Conservation (phyloP, 768 basidiomycete genomes). For the Russula compacta region DNA sequence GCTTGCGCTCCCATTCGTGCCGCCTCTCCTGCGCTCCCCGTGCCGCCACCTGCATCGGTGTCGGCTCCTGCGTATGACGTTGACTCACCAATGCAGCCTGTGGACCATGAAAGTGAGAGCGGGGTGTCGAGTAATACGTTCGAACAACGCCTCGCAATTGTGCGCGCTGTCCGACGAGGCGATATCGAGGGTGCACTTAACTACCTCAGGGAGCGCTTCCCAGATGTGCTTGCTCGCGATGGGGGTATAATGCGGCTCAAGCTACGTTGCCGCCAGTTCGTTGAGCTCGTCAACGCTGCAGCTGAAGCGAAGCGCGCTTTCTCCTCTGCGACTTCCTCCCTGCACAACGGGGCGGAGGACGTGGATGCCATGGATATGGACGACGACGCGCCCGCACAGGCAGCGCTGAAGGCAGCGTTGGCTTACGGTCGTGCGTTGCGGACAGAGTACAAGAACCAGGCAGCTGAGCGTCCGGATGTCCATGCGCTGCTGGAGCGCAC, state of each 20-base stretch:
- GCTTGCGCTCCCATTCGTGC: constrained; percentile 5
- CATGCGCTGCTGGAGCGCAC: constrained; percentile 62
- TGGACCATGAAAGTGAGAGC: constrained; percentile 29
- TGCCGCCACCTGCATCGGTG: constrained; percentile 14
- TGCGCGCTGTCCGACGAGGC: constrained; percentile 57
- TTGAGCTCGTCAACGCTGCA: constrained; percentile 44
- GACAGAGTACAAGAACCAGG: constrained; percentile 56
- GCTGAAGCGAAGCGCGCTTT: constrained; percentile 16
- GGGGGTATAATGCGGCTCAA: constrained; percentile 70
- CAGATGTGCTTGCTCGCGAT: constrained; percentile 56
- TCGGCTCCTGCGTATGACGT: constrained; percentile 15
- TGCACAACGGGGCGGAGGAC: constrained; percentile 12
- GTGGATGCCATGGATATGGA: constrained; percentile 52
- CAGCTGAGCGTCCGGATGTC: constrained; percentile 45
- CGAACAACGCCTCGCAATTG: constrained; percentile 58
- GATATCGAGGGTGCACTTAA: constrained; percentile 62
- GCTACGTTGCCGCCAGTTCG: constrained; percentile 75
- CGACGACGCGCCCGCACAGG: constrained; percentile 32
- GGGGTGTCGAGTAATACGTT: constrained; percentile 35
- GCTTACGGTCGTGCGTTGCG: constrained; percentile 66
- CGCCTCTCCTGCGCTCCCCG: constrained; percentile 16
- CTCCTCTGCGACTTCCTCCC: background rate
- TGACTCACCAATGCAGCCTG: constrained; percentile 13
- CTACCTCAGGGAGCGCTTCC: constrained; percentile 47
- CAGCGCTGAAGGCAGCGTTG: constrained; percentile 56